Conservation (phyloP, 2,329 filamentous ascomycete species). For the Diaporthe humulicola region DNA sequence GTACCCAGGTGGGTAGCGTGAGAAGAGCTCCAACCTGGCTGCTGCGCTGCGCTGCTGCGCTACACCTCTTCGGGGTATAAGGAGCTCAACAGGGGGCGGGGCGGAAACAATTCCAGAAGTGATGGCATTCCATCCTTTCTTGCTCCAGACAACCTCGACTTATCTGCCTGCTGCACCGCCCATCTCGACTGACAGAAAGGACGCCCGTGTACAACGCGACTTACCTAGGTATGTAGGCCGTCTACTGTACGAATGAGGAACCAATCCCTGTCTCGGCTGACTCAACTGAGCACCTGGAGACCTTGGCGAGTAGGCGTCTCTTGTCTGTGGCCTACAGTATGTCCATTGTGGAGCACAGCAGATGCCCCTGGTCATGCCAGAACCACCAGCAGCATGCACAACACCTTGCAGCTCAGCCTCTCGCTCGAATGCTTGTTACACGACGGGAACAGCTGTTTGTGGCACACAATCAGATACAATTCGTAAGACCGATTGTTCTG, state of each 20-base stretch:
- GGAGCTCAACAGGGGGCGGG: neutral
- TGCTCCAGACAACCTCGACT: neutral
- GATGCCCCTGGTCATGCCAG: neutral
- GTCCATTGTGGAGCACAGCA: neutral
- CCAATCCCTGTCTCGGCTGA: neutral
- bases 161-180: neutral
- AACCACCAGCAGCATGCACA: neutral
- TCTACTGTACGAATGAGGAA: neutral
- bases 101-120: neutral
- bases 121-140: neutral
- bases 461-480: too few species aligned
- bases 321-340: neutral
- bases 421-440: neutral
- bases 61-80: neutral
- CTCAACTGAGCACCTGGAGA: neutral
- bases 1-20: neutral
- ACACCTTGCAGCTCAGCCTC: neutral
- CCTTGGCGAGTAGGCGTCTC: neutral
- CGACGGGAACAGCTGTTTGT: neutral
- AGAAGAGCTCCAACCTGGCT: conserved; percentile 14
- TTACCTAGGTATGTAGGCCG: too few species aligned
- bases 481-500: neutral
- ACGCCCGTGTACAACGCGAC: neutral
- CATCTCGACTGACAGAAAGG: neutral
- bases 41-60: conserved; percentile 5